A percentile compares a stretch with the other conserved stretches of the same genome.
Conservation (phyloP, 805 yeast species). For the Hanseniaspora clermontiae region DNA sequence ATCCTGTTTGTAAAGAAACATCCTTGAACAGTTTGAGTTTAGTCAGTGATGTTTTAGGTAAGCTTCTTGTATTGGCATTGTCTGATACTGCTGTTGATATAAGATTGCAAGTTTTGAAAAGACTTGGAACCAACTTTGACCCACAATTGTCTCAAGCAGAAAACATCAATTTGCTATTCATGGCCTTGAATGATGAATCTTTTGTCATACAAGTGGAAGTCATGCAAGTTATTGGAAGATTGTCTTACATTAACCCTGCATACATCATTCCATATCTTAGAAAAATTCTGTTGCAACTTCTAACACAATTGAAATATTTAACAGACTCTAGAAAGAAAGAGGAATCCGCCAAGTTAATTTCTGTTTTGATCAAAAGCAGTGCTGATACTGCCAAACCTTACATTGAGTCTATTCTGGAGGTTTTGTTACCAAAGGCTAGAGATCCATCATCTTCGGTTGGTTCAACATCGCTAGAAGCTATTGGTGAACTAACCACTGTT, state of each 20-base stretch:
- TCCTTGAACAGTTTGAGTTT: constrained; percentile 70
- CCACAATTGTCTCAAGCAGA: constrained; percentile 91
- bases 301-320: constrained; percentile 77
- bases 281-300: constrained; percentile 68
- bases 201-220: constrained; percentile 73
- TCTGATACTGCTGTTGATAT: constrained; percentile 83
- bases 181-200: constrained; percentile 82
- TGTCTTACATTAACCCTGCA: constrained; percentile 83
- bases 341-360: constrained; percentile 66
- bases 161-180: constrained; percentile 68
- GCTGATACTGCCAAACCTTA: constrained; percentile 80
- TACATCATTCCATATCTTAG: constrained; percentile 87
- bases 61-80: constrained; percentile 66
- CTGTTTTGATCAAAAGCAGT: constrained; percentile 64
- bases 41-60: constrained; percentile 73
- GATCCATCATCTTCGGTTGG: constrained; percentile 72
- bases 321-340: constrained; percentile 66
- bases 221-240: constrained; percentile 65
- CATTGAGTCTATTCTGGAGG: constrained; percentile 79
- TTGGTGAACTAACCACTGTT: constrained; percentile 80
- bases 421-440: constrained; percentile 59
- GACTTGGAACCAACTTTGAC: constrained; percentile 66
- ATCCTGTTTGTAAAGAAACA: constrained; percentile 72
- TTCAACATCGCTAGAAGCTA: constrained; percentile 67
- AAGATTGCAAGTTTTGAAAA: constrained; percentile 60